Percentiles rank a stretch among this genome's conserved stretches.
phyloP scores from a whole-genome alignment of 345 rosid genomes.

The Eucalyptus curtisii region DNA sequence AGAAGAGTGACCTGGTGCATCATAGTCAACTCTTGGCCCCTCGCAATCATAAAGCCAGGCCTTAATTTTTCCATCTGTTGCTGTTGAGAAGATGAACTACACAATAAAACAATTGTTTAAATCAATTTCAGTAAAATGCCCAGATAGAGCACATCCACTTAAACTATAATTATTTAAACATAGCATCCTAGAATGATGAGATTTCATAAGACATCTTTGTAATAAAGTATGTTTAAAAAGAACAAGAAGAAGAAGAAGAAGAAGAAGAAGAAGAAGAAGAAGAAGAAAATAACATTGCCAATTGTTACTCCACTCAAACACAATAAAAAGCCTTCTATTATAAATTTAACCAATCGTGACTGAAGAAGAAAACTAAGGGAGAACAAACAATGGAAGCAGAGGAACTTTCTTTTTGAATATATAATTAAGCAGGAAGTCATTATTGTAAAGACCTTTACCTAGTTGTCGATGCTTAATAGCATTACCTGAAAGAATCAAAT shows the following conservation, averaged over 20 bases:
- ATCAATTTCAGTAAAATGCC: background rate
- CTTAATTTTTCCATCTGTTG: constrained; percentile 63
- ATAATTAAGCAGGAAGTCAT: background rate
- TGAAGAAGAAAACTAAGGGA: background rate
- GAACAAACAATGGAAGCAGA: background rate
- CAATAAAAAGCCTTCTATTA: background rate
- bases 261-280: too few species aligned
- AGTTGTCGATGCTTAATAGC: background rate
- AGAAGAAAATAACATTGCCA: background rate
- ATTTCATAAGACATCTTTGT: background rate
- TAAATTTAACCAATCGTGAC: too few species aligned
- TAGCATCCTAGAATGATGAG: background rate
- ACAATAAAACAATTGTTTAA: background rate
- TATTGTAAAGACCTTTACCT: background rate
- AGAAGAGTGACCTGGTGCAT: constrained; percentile 58
- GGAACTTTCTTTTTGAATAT: background rate
- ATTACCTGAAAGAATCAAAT: background rate
- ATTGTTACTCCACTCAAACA: rapidly evolving
- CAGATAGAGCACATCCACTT: background rate
- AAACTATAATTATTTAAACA: background rate
- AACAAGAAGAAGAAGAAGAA: too few species aligned
- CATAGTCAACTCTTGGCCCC: constrained; percentile 35
- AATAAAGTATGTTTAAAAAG: background rate
- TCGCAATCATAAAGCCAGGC: constrained; percentile 61
- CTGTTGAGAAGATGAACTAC: constrained; percentile 58